Evolutionary conservation across 768 basidiomycete species (phyloP), one percentile per base, ranked within the genome.

Genomic region (Mycena galericulata): DNA sequence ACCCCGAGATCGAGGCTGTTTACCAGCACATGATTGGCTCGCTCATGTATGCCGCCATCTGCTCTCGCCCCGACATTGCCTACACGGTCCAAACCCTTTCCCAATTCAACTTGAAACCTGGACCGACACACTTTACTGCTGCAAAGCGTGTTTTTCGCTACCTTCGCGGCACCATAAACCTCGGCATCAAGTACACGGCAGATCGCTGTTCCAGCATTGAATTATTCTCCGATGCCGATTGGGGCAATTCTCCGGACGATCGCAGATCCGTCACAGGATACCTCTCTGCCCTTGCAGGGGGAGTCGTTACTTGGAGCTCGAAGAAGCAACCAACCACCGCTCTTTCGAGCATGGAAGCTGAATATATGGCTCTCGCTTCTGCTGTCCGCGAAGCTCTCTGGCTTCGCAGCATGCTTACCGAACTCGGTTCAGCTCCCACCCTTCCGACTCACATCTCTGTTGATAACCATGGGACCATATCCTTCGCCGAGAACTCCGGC

Each of bases 1-100:
- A 72, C 29, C 34, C 58, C 58, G 59, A 36, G 41, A 60, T 59
- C 61, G 72, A 72, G 67, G 50, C 27, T 17, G 65, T 74, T 34
- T 79, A 76, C 59, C 65, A 67, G 22, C 50, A 70, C 32, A 75
- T 74, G 63, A 72, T 81, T 27, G 80, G 73, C 43, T 68, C 65
- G n/a, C 76, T 77, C 32, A 76, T 78, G 63, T 80, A 79, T 61
- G 64, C 74, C 9, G 75, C 80, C 15, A 56, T 75, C 11, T 67
- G 68, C 15, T 76, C 77, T 6, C 78, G 78, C 4, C 81, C 80
- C 12, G 79, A 82, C 68, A 80, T 82, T 55, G 56, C 73, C 4
- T 79, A 62, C 50, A 68, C 78, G 0, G 77, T 81, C 27, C 60
- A 67, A 15, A 62, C 62, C 2, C 67, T 81, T 0, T 63, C 72